Evolutionary conservation across 257 asterid species (phyloP).

Genomic region (Solanum tacnaense): DNA sequence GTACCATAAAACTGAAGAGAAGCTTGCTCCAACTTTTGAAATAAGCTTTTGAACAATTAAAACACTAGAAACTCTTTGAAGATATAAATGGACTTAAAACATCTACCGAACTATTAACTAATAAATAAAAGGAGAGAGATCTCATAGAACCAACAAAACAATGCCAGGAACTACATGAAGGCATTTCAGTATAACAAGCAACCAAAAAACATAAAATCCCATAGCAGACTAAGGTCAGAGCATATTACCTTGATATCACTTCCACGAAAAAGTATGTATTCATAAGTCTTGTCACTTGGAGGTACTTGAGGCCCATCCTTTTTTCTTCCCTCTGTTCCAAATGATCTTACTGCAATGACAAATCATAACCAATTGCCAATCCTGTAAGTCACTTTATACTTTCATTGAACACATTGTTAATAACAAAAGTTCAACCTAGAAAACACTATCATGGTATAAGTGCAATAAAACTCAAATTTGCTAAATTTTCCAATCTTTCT

Average conservation of each 20-base stretch:
- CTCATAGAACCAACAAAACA: not conserved
- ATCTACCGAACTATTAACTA: not conserved
- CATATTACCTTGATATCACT: slow-evolving; percentile 77
- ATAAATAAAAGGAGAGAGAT: not conserved
- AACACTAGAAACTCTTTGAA: not conserved
- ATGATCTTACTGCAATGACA: slow-evolving; percentile 67
- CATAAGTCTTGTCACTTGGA: slow-evolving; percentile 80
- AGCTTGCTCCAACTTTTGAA: not conserved
- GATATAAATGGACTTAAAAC: not conserved
- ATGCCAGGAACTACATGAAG: not conserved
- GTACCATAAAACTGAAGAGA: not conserved
- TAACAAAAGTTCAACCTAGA: not conserved
- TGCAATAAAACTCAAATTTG: not conserved
- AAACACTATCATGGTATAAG: not conserved
- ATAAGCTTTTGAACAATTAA: not conserved
- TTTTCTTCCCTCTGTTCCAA: slow-evolving; percentile 94
- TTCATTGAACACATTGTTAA: not conserved
- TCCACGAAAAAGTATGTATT: slow-evolving; percentile 87
- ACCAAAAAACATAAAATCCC: not conserved
- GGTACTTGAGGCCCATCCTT: slow-evolving; percentile 90
- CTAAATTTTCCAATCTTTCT: not conserved
- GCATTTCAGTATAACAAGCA: not conserved
- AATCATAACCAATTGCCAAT: not conserved
- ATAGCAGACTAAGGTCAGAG: not conserved
- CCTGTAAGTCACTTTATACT: not conserved